These are phyloP conservation scores for Rickenella mellea DNA, from an alignment of 768 basidiomycete species.

Conservation along the genomic window DNA sequence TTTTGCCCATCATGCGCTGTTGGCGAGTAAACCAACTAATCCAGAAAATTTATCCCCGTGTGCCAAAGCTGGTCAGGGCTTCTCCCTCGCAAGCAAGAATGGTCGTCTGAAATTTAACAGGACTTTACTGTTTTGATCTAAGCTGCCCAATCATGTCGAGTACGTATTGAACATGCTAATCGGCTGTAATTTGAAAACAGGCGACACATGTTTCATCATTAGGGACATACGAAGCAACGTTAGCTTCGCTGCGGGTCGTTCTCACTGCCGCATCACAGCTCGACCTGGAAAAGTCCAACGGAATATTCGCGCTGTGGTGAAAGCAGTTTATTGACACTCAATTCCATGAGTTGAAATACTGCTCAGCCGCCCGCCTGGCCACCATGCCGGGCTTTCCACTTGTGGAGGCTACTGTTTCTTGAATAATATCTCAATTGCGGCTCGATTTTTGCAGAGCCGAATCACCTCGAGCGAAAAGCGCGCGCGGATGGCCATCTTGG, in stretches of 20 bases:
- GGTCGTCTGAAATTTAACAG: conserved; percentile 6
- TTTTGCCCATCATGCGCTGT: conserved; percentile 17
- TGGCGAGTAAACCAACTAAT: conserved; percentile 1
- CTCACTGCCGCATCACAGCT: conserved; percentile 15
- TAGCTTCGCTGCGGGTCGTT: conserved; percentile 18
- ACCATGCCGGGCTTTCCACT: conserved; percentile 19
- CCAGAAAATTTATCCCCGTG: conserved; percentile 8
- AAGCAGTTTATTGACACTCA: not conserved
- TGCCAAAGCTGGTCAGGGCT: conserved; percentile 15
- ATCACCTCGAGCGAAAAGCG: not conserved
- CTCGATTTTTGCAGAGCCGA: conserved; percentile 15
- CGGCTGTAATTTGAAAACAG: not conserved
- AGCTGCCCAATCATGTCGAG: conserved; percentile 21
- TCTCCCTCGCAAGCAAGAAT: not conserved
- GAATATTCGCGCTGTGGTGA: conserved; percentile 17
- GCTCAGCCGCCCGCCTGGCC: conserved; percentile 22
- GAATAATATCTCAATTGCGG: conserved; percentile 22
- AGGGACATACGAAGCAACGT: conserved; percentile 20
- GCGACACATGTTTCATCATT: too few relatives aligned
- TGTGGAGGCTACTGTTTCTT: conserved; percentile 27
- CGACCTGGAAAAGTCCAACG: conserved; percentile 1
- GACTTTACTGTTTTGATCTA: conserved; percentile 22
- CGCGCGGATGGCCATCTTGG: conserved; percentile 20
- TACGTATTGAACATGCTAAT: conserved; percentile 1
- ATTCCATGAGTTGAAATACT: not conserved